Percentiles rank a stretch among this genome's conserved stretches.
These are phyloP conservation scores for Acanthamoeba triangularis DNA, from an alignment of 208 protist species.

Conservation along the genomic window DNA sequence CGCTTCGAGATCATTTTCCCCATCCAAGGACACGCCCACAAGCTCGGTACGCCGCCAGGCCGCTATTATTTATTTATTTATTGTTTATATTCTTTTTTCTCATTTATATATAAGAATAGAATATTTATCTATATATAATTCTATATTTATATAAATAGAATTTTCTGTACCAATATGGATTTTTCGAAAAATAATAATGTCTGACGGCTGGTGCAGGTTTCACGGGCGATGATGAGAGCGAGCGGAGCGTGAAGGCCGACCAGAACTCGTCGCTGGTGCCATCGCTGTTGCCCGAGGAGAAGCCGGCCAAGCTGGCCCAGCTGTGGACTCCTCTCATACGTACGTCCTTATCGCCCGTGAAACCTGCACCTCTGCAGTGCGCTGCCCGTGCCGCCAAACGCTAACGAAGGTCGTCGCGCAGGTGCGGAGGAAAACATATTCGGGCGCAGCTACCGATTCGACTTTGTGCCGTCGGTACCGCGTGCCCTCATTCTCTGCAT, in stretches of 20 bases:
- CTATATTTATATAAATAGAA: too few species aligned
- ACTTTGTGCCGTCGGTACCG: conserved; percentile 52
- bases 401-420: too few species aligned
- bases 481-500: too few species aligned
- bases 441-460: conserved; percentile 1
- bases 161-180: too few species aligned
- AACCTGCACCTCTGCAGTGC: too few species aligned
- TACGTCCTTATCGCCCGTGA: too few species aligned
- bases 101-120: too few species aligned
- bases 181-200: neutral
- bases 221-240: neutral
- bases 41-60: neutral
- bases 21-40: neutral
- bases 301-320: neutral
- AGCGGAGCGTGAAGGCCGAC: neutral
- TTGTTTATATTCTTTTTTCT: neutral
- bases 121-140: neutral
- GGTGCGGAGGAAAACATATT: neutral
- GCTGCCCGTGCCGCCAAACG: too few species aligned
- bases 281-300: neutral
- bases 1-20: conserved; percentile 46
- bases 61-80: neutral
- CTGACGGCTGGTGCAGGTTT: neutral
- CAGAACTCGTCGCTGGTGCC: neutral
- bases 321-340: neutral